Evolutionary conservation across 75 land plant genomes (phyloP), one percentile per base, ranked within the genome.

Genomic region (Cryptomeria japonica): DNA sequence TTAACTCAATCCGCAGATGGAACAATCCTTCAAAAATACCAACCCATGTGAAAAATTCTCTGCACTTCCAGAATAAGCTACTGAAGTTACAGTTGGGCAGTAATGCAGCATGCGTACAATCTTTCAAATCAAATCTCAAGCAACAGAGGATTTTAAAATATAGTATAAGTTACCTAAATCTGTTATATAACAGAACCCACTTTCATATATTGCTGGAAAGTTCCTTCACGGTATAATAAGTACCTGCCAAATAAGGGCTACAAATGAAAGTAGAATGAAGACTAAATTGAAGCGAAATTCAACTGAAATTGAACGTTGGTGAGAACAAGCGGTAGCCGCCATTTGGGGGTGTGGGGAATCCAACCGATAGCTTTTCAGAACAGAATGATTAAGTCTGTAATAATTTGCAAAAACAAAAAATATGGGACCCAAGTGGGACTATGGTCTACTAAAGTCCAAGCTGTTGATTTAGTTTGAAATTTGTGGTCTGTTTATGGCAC

Each of bases 321-420:
- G 47, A 80, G 83, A 72, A 42, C 18, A 80, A 44, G 49, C 83
- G 83, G 83, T 49, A 37, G 83, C 83, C 46, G 83, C 47, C 83
- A 80, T 28, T 41, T 78, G 38, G 83, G 47, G 46, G 83, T 80
- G 46, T 7, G 32, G 15, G 49, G 84, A 44, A 82, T 82, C 49
- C 31, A n/a, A 42, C 51, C 49, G 47, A 44, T 38, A 38, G 82
- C 46, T 38, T 38, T 19, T 41, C 39, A 18, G 82, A 79, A 19
- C 9, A 22, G 25, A 78, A 78, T 78, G 44, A 41, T 38, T 78
- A 32, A 78, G 39, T 34, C 10, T 3, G 18, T 46, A 39, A 44
- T 16, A 22, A 44, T 9, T 28, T 80, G 49, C 28, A 80, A 44
- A 28, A 38, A 19, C 9, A 9, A 78, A 78, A 78, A 16, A 44